Base-by-base conservation (phyloP, 208 protist genomes). In the Acanthamoeba healyi region DNA sequence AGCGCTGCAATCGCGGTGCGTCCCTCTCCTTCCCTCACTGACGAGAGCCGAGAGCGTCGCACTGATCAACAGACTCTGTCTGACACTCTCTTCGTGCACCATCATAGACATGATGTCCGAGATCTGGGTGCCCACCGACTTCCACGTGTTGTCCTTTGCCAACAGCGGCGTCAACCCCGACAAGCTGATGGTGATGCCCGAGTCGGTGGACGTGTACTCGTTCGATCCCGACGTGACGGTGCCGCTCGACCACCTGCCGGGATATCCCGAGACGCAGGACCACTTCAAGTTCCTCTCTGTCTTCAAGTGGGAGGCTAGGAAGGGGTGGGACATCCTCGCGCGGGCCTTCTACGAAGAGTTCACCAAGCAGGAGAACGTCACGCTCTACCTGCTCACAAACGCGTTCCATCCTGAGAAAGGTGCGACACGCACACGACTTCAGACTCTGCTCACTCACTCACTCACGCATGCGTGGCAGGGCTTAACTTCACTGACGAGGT, bases 261-360 rank as follows among this genome's bases (percentile, higher is more conserved):
- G 84, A 0, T 91, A 91, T 70, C 84, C 84, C 36, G 84, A 91
- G 22, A 91, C 84, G 24, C 29, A 40, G 32, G 84, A 91, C 40
- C 61, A 91, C 36, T 94, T 94, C 58, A 93, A 77, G 61, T 96
- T 96, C 46, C 61, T 96, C 32, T 92, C 67, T 19, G 74, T 96
- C 26, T 95, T 96, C 95, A 96, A 96, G 77, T 96, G 94, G 95
- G 95, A 96, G 88, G 15, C n/a, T 1, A 88, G 95, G 14, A 96
- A 96, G 63, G 95, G 94, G 22, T 96, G 94, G 94, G 77, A 94
- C 40, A 29, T 96, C 36, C 94, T 96, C 24, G 24, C 95, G 14
- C n/a, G 58, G 26, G 93, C 89, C 34, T 95, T 72, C 40, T 93
- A 65, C 29, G 81, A 95, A 36, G 94, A 95, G 49, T 95, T 95